Percentiles rank a stretch among this genome's conserved stretches.
Conservation (phyloP, 2,329 filamentous ascomycete genomes). For the Aspergillus caelatus region DNA sequence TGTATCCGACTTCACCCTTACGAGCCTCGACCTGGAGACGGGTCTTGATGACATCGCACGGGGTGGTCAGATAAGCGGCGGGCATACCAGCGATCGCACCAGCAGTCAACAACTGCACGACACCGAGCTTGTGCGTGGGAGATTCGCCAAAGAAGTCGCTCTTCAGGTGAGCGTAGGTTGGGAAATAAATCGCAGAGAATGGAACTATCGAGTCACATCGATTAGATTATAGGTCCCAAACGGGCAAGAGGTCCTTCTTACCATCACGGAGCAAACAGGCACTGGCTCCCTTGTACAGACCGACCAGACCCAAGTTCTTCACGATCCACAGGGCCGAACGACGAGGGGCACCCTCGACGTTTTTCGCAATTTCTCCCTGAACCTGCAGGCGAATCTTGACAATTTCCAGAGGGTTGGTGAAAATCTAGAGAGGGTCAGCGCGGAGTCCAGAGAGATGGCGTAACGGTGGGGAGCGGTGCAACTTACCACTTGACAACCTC, state of each 20-base stretch:
- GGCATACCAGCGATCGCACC: slow-evolving; percentile 95
- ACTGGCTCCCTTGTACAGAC: slow-evolving; percentile 94
- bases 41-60: slow-evolving; percentile 99
- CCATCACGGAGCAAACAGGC: slow-evolving; percentile 88
- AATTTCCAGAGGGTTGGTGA: slow-evolving; percentile 97
- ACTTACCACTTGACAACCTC: slow-evolving; percentile 93
- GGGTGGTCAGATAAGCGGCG: slow-evolving; percentile 91
- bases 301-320: slow-evolving; percentile 87
- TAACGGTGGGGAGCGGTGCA: slow-evolving; percentile 15
- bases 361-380: slow-evolving; percentile 93
- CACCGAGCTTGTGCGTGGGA: slow-evolving; percentile 80
- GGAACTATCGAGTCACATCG: slow-evolving; percentile 61
- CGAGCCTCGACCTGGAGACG: slow-evolving; percentile 95
- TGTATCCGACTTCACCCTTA: slow-evolving; percentile 90
- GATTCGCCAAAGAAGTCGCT: slow-evolving; percentile 91
- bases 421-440: slow-evolving; percentile 63
- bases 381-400: slow-evolving; percentile 99
- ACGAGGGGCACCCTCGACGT: slow-evolving; percentile 76
- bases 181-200: slow-evolving; percentile 99
- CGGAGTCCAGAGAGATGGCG: slow-evolving; percentile 10
- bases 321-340: slow-evolving; percentile 98
- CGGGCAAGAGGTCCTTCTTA: slow-evolving; percentile 31
- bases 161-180: slow-evolving; percentile 93
- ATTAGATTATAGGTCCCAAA: slow-evolving; percentile 4
- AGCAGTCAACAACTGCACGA: slow-evolving; percentile 87